Evolutionary conservation across 2,329 filamentous ascomycete genomes (phyloP).

Genomic region (Sclerotinia borealis): DNA sequence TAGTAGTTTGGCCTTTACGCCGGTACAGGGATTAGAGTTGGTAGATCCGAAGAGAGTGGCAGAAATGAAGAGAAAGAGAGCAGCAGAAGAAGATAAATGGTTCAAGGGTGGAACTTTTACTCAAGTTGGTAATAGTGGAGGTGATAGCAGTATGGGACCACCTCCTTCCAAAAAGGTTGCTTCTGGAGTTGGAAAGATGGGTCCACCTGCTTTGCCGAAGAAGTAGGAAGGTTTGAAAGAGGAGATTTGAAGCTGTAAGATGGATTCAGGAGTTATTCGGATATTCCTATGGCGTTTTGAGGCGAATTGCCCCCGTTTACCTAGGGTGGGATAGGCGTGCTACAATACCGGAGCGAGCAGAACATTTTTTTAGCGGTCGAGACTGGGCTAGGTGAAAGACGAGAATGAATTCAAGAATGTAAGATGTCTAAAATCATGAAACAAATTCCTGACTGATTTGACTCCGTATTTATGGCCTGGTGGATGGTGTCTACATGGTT

Average conservation of each 20-base stretch:
- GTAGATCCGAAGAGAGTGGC: constrained; percentile 89
- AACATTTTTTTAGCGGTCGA: neutral
- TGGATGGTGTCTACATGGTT: neutral
- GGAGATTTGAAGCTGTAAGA: neutral
- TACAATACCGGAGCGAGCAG: neutral
- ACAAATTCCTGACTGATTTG: neutral
- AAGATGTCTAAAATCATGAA: neutral
- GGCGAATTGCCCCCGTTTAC: neutral
- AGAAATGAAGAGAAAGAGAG: constrained; percentile 82
- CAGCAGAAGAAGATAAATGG: constrained; percentile 91
- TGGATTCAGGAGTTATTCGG: neutral
- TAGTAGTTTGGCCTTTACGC: constrained; percentile 86
- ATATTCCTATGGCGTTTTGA: neutral
- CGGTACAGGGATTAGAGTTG: constrained; percentile 88
- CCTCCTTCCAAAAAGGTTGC: constrained; percentile 73
- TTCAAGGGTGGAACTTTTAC: constrained; percentile 98
- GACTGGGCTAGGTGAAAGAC: neutral
- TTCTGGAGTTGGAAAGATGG: constrained; percentile 51
- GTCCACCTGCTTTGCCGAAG: constrained; percentile 28
- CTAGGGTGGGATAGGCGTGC: neutral
- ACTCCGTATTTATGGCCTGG: neutral
- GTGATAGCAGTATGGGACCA: constrained; percentile 69
- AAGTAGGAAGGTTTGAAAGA: constrained; percentile 13
- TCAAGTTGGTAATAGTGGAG: constrained; percentile 57
- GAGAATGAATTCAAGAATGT: neutral